phyloP scores from a whole-genome alignment of 2,329 filamentous ascomycete genomes.

The Delphinella strobiligena region DNA sequence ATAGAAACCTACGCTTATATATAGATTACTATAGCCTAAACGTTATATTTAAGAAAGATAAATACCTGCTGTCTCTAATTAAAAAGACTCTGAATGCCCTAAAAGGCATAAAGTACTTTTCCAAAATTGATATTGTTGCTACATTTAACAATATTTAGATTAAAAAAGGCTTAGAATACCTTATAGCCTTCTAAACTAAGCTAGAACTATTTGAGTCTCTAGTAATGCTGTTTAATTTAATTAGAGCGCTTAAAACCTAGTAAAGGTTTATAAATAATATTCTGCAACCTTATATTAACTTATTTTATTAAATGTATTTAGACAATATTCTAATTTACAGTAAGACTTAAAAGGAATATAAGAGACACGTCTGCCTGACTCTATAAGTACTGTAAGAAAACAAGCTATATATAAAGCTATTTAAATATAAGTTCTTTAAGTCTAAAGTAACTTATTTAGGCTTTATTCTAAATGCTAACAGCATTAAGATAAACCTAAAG shows the following conservation, averaged over 20 bases:
- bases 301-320: conserved; percentile 1
- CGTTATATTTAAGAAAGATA: conserved; percentile 22
- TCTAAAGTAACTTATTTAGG: background rate
- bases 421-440: background rate
- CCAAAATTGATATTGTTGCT: conserved; percentile 21
- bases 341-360: background rate
- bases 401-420: background rate
- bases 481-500: background rate
- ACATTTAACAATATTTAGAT: conserved; percentile 24
- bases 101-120: conserved; percentile 15
- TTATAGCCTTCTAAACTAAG: conserved; percentile 11
- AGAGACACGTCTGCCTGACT: background rate
- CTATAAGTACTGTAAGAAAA: background rate
- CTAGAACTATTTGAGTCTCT: background rate
- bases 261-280: conserved; percentile 2
- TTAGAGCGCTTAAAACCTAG: background rate
- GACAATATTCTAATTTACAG: conserved; percentile 2
- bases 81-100: conserved; percentile 19
- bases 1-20: conserved; percentile 16
- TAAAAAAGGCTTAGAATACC: conserved; percentile 20
- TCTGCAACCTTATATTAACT: background rate
- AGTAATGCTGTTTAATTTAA: background rate
- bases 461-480: background rate
- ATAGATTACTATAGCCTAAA: conserved; percentile 26
- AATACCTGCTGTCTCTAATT: conserved; percentile 21